Conservation (phyloP, 768 basidiomycete genomes). For the Termitomyces sp. region DNA sequence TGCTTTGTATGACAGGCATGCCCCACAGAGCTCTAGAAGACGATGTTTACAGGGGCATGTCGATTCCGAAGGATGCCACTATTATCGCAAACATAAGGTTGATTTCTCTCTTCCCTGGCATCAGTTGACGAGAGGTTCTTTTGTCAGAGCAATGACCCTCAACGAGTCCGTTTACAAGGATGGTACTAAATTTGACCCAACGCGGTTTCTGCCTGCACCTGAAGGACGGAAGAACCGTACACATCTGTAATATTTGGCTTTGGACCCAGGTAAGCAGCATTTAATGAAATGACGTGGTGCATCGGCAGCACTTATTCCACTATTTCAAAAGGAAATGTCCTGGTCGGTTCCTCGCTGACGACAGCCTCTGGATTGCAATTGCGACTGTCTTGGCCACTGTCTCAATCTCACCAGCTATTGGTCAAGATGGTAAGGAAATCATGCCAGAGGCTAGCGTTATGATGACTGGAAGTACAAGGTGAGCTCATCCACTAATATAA, state of each 20-base stretch:
- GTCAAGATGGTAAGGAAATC: conserved; percentile 26
- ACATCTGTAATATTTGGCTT: conserved; percentile 16
- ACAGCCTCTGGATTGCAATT: conserved; percentile 15
- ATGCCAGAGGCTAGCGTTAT: conserved; percentile 17
- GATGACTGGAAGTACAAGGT: background rate
- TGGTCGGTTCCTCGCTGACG: conserved; percentile 35
- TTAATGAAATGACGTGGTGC: background rate
- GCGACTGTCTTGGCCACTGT: conserved; percentile 21
- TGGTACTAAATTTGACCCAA: conserved; percentile 33
- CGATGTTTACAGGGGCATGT: background rate
- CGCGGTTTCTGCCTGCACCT: conserved; percentile 28
- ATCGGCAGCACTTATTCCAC: background rate
- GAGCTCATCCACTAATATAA: background rate
- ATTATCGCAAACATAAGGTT: conserved; percentile 37
- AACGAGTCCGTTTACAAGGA: conserved; percentile 30
- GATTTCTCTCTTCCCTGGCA: background rate
- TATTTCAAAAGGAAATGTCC: conserved; percentile 31
- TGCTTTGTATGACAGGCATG: background rate
- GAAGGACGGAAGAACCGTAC: conserved; percentile 6
- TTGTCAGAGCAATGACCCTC: conserved; percentile 32
- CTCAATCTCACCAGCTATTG: conserved; percentile 27
- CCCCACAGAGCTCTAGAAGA: background rate
- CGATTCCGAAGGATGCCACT: conserved; percentile 30
- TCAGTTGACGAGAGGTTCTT: background rate
- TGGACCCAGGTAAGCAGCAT: conserved; percentile 16